Percentiles rank a stretch among this genome's conserved stretches.
phyloP scores from a whole-genome alignment of 495 filamentous ascomycete genomes.

The Podospora sp. region DNA sequence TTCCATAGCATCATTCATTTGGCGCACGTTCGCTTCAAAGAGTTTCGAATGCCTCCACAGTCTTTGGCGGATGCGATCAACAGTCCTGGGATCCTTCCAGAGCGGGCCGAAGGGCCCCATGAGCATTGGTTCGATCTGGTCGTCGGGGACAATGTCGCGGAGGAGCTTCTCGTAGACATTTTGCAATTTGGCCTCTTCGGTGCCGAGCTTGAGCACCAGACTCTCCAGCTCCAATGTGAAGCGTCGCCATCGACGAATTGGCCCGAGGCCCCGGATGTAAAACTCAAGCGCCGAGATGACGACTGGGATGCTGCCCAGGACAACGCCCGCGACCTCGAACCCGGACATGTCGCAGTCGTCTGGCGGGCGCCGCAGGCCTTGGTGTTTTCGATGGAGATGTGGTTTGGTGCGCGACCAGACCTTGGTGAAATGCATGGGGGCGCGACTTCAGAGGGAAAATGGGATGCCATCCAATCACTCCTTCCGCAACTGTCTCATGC shows the following conservation, averaged over 20 bases:
- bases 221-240: conserved; percentile 36
- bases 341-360: conserved; percentile 47
- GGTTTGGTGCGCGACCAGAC: no score
- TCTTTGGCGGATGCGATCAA: conserved; percentile 21
- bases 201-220: conserved; percentile 36
- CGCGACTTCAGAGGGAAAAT: no score
- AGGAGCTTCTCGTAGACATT: conserved; percentile 40
- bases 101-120: conserved; percentile 27
- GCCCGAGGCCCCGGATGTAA: conserved; percentile 37
- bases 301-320: conserved; percentile 47
- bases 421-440: no score
- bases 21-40: conserved; percentile 29
- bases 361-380: no score
- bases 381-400: no score
- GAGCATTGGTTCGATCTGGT: conserved; percentile 33
- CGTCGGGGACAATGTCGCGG: conserved; percentile 27
- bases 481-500: no score
- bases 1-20: conserved; percentile 26
- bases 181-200: conserved; percentile 37
- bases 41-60: conserved; percentile 25
- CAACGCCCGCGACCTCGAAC: conserved; percentile 46
- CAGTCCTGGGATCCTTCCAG: conserved; percentile 23
- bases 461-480: no score
- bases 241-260: conserved; percentile 30
- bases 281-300: conserved; percentile 43